These are phyloP conservation scores for Imleria badia DNA, from an alignment of 768 basidiomycete species.

Conservation along the genomic window DNA sequence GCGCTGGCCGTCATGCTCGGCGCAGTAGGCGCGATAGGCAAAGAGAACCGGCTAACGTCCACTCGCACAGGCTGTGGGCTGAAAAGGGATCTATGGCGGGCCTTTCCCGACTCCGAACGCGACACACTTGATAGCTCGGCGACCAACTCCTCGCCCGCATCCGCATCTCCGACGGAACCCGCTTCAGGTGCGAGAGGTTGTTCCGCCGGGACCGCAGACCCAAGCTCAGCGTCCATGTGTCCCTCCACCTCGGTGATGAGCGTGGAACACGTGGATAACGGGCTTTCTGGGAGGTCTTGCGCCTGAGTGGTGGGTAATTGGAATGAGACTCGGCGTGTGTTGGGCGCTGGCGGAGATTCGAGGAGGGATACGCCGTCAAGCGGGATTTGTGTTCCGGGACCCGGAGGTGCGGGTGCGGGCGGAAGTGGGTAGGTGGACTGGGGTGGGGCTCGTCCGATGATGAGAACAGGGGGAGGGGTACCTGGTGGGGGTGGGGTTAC, in stretches of 20 bases:
- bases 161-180: background rate
- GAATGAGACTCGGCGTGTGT: conserved; percentile 6
- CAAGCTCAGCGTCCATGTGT: background rate
- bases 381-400: background rate
- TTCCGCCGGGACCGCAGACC: background rate
- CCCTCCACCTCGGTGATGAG: background rate
- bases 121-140: background rate
- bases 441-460: conserved; percentile 6
- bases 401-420: background rate
- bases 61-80: conserved; percentile 5
- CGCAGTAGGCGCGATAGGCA: conserved; percentile 6
- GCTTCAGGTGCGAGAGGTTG: background rate
- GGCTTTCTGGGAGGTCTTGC: background rate
- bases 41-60: conserved; percentile 16
- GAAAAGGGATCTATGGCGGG: conserved; percentile 14
- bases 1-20: background rate
- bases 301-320: background rate
- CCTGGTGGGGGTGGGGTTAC: background rate
- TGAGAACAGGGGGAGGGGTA: too few relatives aligned
- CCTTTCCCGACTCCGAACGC: background rate
- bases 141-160: background rate
- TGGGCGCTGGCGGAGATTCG: background rate
- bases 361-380: background rate
- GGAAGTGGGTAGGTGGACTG: background rate
- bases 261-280: conserved; percentile 15